Evolutionary conservation across 805 yeast genomes (phyloP), one percentile per base, ranked within the genome.

Genomic region (Saturnispora besseyi): DNA sequence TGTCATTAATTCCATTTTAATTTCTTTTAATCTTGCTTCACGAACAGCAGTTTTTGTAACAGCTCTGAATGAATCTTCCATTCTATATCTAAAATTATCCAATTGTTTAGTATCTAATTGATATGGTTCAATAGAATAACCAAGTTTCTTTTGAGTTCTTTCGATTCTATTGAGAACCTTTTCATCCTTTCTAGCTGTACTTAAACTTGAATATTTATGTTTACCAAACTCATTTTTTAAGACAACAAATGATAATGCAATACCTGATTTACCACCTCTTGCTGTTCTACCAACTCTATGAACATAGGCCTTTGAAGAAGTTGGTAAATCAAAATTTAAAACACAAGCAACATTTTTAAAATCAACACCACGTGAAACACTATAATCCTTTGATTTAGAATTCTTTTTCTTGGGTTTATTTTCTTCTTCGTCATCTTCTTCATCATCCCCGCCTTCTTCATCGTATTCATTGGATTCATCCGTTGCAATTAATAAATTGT

Each of bases 231-330:
- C 90, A 54, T 82, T 85, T 32, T 72, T 69, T 28, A 93, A 86
- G 26, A 91, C 88, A 18, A 90, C 93, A 70, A 91, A 93, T 15
- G 97, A 89, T 49, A 93, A 74, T 0, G 98, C 86, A 78, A 88
- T 90, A 51, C 99, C 99, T 1, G 93, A 76, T 63, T 87, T 89
- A 48, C 96, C 96, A 7, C 96, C 98, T 69, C 99, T 81, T 5
- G 99, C 99, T 4, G 99, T 93, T 72, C 99, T 81, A 46, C 99
- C 99, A 34, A 93, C 79, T 63, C 99, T 78, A 67, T 93, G 99
- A 30, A 88, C 82, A 63, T 93, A 93, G 3, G 95, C 79, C 62
- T 84, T 85, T 5, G 97, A 82, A 9, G 95, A 81, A 3, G 87
- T 77, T 38, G 99, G 99, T 58, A 93, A 72, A 64, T 93, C 99